Evolutionary conservation across 2,329 filamentous ascomycete genomes (phyloP), one percentile per base, ranked within the genome.

Genomic region (Cladophialophora immunda): DNA sequence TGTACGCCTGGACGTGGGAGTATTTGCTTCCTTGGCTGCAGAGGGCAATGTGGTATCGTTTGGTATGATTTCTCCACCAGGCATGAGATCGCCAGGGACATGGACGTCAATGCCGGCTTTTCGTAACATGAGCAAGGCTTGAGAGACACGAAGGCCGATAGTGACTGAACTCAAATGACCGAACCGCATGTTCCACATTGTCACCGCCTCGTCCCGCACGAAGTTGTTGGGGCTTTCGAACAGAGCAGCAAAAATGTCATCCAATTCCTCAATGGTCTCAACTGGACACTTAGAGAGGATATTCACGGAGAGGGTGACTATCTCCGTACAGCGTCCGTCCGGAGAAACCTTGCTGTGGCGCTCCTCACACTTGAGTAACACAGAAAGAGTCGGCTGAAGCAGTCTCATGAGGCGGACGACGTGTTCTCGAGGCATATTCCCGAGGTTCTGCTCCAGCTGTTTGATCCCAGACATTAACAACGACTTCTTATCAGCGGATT

Each of bases 141-240:
- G 78, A 72, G 88, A 87, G 4, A 97, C 81, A 32, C 81, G 81
- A 11, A 85, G 78, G 0, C 93, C 90, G 76, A 92, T 94, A 27
- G 86, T 79, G 1, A 93, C 74, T 4, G 80, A 79, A 3, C 86
- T 81, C 45, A 86, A 83, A 17, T 85, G 80, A 22, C 88, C 88
- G 73, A 92, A 93, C 0, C 89, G 85, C 0, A 78, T 76, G 71
- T 93, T 94, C 93, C 93, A 97, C 68, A 86, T 82, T 17, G 78
- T 74, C 29, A 89, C 81, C 1, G 87, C 84, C 2, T 75, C 75
- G 54, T 85, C 86, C 11, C 83, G 81, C 9, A 86, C 81, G 3
- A 76, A 77, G 55, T 79, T 81, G 69, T 86, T 83, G 5, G 80
- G 80, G 53, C 85, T 88, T 25, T 81, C 75, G 30, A 90, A 82